phyloP scores from a whole-genome alignment of 2,329 filamentous ascomycete species.

The Trichoderma semiorbis region DNA sequence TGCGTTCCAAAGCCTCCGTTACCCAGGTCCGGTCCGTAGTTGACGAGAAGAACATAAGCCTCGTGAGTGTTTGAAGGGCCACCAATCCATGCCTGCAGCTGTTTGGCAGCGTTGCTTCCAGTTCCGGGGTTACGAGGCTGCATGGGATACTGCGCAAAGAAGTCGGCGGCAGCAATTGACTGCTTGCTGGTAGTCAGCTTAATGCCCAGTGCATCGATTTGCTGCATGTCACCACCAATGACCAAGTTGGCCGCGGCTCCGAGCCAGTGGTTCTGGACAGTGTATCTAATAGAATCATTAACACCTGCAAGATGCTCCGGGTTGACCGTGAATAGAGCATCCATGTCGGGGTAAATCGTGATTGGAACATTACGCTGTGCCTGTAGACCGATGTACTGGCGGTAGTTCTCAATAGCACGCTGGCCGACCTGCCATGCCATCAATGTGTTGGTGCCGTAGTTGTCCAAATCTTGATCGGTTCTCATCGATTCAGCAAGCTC shows the following conservation, averaged over 20 bases:
- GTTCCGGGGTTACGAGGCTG: conserved; percentile 16
- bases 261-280: conserved; percentile 19
- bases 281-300: conserved; percentile 16
- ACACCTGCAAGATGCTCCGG: conserved; percentile 13
- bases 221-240: conserved; percentile 11
- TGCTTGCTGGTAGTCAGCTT: conserved; percentile 14
- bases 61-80: conserved; percentile 11
- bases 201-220: conserved; percentile 4
- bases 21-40: conserved; percentile 16
- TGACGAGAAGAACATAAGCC: conserved; percentile 15
- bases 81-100: conserved; percentile 17
- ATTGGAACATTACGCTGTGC: conserved; percentile 14
- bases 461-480: conserved; percentile 14
- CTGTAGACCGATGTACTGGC: conserved; percentile 17
- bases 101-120: conserved; percentile 12
- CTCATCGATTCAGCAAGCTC: conserved; percentile 13
- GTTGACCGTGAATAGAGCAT: conserved; percentile 12
- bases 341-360: conserved; percentile 19
- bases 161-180: conserved; percentile 13
- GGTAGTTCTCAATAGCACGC: conserved; percentile 17
- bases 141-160: conserved; percentile 19
- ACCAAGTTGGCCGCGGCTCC: conserved; percentile 16
- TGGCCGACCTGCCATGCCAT: conserved; percentile 15
- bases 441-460: conserved; percentile 15
- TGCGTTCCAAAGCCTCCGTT: conserved; percentile 3